Percentiles rank a stretch among this genome's conserved stretches.
phyloP scores from a whole-genome alignment of 192 early-diverging fungal species.

The Coemansia sp. region DNA sequence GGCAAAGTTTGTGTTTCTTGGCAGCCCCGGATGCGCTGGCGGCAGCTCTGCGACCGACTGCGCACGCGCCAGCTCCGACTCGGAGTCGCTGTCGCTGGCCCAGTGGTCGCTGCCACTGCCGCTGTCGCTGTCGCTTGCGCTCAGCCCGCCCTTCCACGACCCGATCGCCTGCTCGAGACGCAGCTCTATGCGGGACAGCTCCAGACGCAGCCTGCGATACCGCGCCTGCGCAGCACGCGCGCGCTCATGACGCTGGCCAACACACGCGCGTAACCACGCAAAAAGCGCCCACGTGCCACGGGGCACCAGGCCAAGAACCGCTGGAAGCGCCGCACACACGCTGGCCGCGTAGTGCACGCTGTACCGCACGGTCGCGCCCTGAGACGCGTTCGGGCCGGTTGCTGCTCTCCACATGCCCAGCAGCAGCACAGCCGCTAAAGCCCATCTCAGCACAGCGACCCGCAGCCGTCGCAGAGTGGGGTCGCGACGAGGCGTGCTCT shows the following conservation, averaged over 20 bases:
- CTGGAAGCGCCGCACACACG: slow-evolving; percentile 37
- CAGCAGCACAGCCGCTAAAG: neutral
- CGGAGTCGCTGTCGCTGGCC: neutral
- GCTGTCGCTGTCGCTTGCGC: slow-evolving; percentile 12
- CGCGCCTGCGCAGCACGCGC: slow-evolving; percentile 22
- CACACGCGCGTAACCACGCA: slow-evolving; percentile 37
- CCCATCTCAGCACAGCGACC: slow-evolving; percentile 27
- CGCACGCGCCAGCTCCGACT: slow-evolving; percentile 12
- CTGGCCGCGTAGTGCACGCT: slow-evolving; percentile 33
- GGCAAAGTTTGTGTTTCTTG: slow-evolving; percentile 1
- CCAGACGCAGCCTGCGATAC: slow-evolving; percentile 18
- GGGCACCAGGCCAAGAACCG: slow-evolving; percentile 35
- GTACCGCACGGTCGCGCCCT: slow-evolving; percentile 39
- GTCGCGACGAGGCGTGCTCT: slow-evolving; percentile 32
- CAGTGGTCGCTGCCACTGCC: neutral
- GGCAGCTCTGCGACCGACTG: slow-evolving; percentile 16
- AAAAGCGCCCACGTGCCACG: slow-evolving; percentile 53
- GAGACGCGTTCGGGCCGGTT: neutral
- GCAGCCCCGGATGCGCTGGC: slow-evolving; percentile 33
- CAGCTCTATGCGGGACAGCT: slow-evolving; percentile 30
- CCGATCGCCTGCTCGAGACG: slow-evolving; percentile 37
- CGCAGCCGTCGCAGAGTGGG: slow-evolving; percentile 23
- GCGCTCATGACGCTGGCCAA: slow-evolving; percentile 33
- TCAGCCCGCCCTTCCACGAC: slow-evolving; percentile 47
- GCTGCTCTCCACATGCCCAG: slow-evolving; percentile 17